phyloP scores from a whole-genome alignment of 805 yeast species.

The Metschnikowia vanudenii region DNA sequence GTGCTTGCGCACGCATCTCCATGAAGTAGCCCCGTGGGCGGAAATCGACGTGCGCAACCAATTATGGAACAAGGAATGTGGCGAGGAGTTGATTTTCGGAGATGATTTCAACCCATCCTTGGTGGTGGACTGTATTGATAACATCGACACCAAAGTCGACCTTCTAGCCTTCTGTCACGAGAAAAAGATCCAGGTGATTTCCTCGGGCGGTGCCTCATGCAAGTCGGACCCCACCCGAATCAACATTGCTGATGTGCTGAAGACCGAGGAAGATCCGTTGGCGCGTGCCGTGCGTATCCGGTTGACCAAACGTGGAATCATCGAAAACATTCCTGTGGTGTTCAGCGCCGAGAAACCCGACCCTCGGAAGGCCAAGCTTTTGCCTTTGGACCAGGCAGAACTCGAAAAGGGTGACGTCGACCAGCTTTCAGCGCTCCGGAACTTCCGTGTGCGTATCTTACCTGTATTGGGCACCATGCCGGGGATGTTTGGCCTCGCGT shows the following conservation, averaged over 20 bases:
- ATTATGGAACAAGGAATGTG: slow-evolving; percentile 68
- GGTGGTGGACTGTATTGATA: slow-evolving; percentile 94
- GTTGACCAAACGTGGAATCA: slow-evolving; percentile 75
- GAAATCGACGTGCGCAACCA: slow-evolving; percentile 73
- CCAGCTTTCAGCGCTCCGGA: slow-evolving; percentile 80
- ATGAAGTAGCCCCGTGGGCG: slow-evolving; percentile 90
- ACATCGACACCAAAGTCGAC: slow-evolving; percentile 95
- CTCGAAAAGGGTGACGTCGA: slow-evolving; percentile 78
- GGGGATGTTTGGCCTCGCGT: slow-evolving; percentile 88
- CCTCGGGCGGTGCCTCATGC: slow-evolving; percentile 97
- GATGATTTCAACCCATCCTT: slow-evolving; percentile 60
- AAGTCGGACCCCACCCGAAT: slow-evolving; percentile 93
- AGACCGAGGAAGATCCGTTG: slow-evolving; percentile 91
- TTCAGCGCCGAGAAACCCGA: slow-evolving; percentile 97
- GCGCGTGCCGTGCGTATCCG: slow-evolving; percentile 85
- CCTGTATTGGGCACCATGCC: slow-evolving; percentile 98
- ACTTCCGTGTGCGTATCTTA: slow-evolving; percentile 88
- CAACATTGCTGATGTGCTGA: slow-evolving; percentile 82
- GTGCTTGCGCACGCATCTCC: slow-evolving; percentile 66
- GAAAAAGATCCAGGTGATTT: slow-evolving; percentile 62
- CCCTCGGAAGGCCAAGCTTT: slow-evolving; percentile 82
- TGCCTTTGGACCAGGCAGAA: slow-evolving; percentile 84
- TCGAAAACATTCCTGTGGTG: slow-evolving; percentile 76
- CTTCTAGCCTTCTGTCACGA: slow-evolving; percentile 69
- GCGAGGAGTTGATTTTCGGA: slow-evolving; percentile 57